These are phyloP conservation scores for Aspergillus udagawae DNA, from an alignment of 2,329 filamentous ascomycete genomes.

Conservation along the genomic window DNA sequence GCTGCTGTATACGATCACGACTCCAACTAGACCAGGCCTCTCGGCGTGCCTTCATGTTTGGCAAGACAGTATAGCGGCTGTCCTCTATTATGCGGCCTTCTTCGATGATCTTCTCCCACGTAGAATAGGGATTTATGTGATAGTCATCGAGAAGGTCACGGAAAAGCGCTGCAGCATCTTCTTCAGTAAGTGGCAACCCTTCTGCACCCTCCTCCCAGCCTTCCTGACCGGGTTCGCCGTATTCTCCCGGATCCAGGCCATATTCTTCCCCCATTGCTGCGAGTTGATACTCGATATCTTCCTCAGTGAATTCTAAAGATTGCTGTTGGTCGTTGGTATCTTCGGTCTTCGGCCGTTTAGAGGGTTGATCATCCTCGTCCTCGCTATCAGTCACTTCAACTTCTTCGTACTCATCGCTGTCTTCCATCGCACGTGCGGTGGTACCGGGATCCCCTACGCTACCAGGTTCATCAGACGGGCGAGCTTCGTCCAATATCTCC, in stretches of 20 bases:
- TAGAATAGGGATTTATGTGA: constrained; percentile 77
- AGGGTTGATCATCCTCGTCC: constrained; percentile 50
- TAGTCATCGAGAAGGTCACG: constrained; percentile 81
- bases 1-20: constrained; percentile 66
- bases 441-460: constrained; percentile 17
- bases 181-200: constrained; percentile 65
- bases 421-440: constrained; percentile 39
- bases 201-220: constrained; percentile 68
- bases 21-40: constrained; percentile 85
- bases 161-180: constrained; percentile 75
- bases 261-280: constrained; percentile 86
- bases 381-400: constrained; percentile 66
- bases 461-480: constrained; percentile 5
- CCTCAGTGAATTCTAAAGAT: constrained; percentile 80
- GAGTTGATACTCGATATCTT: constrained; percentile 89
- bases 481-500: background rate
- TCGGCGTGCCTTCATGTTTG: constrained; percentile 74
- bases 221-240: constrained; percentile 58
- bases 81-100: constrained; percentile 80
- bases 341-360: constrained; percentile 52
- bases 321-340: constrained; percentile 45
- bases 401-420: constrained; percentile 73
- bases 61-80: constrained; percentile 75
- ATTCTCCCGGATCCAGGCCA: constrained; percentile 71
- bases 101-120: constrained; percentile 87